Evolutionary conservation across 2,329 filamentous ascomycete species (phyloP).

Genomic region (Diaporthe sp.): DNA sequence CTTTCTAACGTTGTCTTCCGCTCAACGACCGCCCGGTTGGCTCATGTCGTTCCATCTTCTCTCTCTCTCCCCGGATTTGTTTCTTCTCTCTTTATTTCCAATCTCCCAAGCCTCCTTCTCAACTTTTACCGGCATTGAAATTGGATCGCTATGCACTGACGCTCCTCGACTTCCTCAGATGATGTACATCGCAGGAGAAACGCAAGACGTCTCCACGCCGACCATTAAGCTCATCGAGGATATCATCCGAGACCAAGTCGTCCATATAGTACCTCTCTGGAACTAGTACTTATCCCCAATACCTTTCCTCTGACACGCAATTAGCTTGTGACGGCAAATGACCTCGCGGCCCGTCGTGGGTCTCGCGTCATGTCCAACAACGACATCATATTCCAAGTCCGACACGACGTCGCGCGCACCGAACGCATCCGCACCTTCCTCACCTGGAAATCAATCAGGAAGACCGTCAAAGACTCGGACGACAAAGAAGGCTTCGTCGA

Average conservation of each 20-base stretch:
- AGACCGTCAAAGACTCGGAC: constrained; percentile 96
- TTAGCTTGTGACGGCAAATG: constrained; percentile 46
- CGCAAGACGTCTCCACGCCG: constrained; percentile 88
- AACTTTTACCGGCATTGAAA: neutral
- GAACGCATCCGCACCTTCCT: constrained; percentile 95
- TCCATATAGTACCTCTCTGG: constrained; percentile 80
- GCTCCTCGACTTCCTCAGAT: constrained; percentile 87
- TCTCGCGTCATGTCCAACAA: constrained; percentile 92
- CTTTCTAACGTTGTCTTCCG: neutral
- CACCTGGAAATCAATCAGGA: constrained; percentile 98
- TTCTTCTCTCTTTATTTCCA: no score
- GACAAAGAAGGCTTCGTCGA: constrained; percentile 87
- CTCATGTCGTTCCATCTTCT: neutral
- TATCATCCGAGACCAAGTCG: constrained; percentile 96
- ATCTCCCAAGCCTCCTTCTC: neutral
- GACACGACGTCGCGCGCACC: constrained; percentile 96
- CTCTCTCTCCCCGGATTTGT: neutral
- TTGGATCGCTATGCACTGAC: neutral
- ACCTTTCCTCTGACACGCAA: neutral
- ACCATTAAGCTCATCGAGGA: constrained; percentile 97
- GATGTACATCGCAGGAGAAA: constrained; percentile 99
- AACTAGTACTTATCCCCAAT: no score
- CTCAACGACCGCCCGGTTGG: neutral
- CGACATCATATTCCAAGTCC: constrained; percentile 95
- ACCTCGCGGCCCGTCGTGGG: constrained; percentile 89